phyloP scores from a whole-genome alignment of 2,329 filamentous ascomycete genomes.

The Aphanoascus verrucosus region DNA sequence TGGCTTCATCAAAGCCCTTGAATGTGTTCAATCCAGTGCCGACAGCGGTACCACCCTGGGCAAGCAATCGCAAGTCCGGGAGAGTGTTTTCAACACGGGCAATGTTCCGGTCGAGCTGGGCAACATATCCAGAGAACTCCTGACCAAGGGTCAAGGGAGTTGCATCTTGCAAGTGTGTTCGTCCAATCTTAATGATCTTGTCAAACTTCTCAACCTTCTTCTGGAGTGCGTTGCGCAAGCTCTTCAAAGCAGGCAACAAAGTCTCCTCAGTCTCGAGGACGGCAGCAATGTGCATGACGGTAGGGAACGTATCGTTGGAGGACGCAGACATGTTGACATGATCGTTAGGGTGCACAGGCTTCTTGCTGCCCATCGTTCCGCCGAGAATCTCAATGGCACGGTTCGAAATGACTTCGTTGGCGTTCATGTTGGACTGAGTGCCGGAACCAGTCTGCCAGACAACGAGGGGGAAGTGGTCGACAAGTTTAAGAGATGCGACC shows the following conservation, averaged over 20 bases:
- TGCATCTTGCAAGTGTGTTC: constrained; percentile 94
- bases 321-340: constrained; percentile 99
- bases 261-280: constrained; percentile 83
- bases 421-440: constrained; percentile 99
- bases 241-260: constrained; percentile 71
- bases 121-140: constrained; percentile 95
- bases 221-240: constrained; percentile 72
- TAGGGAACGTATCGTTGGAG: constrained; percentile 98
- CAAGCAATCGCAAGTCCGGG: constrained; percentile 73
- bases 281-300: constrained; percentile 98
- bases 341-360: constrained; percentile 97
- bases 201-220: constrained; percentile 82
- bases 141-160: constrained; percentile 91
- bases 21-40: constrained; percentile 97
- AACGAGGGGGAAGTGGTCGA: constrained; percentile 95
- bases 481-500: constrained; percentile 83
- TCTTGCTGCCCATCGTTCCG: constrained; percentile 89
- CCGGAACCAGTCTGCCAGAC: constrained; percentile 99
- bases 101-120: constrained; percentile 84
- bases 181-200: constrained; percentile 96
- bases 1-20: constrained; percentile 85
- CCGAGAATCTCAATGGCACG: constrained; percentile 96
- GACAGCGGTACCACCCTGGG: constrained; percentile 92
- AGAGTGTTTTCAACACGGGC: constrained; percentile 73
- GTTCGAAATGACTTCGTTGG: constrained; percentile 99